phyloP scores from a whole-genome alignment of 768 basidiomycete genomes.

The Fomitopsis pulvina region DNA sequence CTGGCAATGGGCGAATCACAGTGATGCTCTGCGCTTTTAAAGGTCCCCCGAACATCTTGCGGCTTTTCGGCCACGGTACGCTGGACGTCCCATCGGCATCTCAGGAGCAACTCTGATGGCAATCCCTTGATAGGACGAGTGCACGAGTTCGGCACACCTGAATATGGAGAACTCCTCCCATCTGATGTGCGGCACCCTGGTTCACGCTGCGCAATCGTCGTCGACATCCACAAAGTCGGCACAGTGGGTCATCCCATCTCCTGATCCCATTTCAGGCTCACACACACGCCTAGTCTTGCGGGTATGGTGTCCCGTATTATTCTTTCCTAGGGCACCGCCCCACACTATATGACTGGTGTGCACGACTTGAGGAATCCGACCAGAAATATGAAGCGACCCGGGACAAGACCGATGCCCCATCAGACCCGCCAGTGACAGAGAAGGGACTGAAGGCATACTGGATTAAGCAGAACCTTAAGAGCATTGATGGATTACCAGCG shows the following conservation, averaged over 20 bases:
- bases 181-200: slow-evolving; percentile 41
- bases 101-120: neutral
- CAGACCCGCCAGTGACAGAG: slow-evolving; percentile 12
- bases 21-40: slow-evolving; percentile 56
- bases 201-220: slow-evolving; percentile 51
- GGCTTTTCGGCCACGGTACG: slow-evolving; percentile 48
- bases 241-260: too few species aligned
- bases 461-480: slow-evolving; percentile 39
- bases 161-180: slow-evolving; percentile 49
- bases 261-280: too few species aligned
- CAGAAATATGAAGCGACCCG: neutral
- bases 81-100: neutral
- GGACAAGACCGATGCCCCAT: neutral
- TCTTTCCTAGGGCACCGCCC: slow-evolving; percentile 50
- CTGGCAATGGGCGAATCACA: slow-evolving; percentile 49
- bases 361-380: slow-evolving; percentile 37
- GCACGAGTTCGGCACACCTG: slow-evolving; percentile 56
- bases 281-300: slow-evolving; percentile 46
- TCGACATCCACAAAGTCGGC: slow-evolving; percentile 38
- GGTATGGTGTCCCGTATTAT: slow-evolving; percentile 57
- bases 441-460: slow-evolving; percentile 53
- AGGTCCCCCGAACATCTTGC: slow-evolving; percentile 47
- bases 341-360: slow-evolving; percentile 36
- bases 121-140: slow-evolving; percentile 35
- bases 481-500: slow-evolving; percentile 53